Evolutionary conservation across 2,329 filamentous ascomycete species (phyloP).

Genomic region (Pyricularia pennisetigena): DNA sequence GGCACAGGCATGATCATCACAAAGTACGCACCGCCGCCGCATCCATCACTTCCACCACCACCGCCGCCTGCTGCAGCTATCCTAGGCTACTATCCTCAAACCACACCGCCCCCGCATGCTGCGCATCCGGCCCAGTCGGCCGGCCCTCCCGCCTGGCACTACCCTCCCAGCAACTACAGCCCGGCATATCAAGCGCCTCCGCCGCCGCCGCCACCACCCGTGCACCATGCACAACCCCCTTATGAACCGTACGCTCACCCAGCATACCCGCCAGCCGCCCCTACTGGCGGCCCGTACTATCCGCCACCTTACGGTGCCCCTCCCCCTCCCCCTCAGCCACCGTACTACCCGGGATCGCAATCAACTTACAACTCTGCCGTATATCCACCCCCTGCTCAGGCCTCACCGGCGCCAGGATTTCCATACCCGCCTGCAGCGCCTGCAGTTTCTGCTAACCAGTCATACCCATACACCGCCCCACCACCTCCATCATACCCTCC

Average conservation of each 20-base stretch:
- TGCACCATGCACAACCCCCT: conserved; percentile 10
- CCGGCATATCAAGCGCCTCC: conserved; percentile 9
- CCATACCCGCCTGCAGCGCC: conserved; percentile 8
- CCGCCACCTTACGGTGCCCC: conserved; percentile 1
- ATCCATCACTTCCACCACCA: conserved; percentile 21
- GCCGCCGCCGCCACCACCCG: neutral
- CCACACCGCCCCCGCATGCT: conserved; percentile 14
- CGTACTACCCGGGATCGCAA: conserved; percentile 7
- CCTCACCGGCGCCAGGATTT: neutral
- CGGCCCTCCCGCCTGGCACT: conserved; percentile 12
- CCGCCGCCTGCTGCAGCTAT: conserved; percentile 17
- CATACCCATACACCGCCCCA: conserved; percentile 1
- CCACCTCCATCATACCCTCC: conserved; percentile 1
- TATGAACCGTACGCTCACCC: conserved; percentile 10
- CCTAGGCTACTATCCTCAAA: conserved; percentile 7
- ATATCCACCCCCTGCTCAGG: conserved; percentile 6
- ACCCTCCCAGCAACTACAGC: conserved; percentile 10
- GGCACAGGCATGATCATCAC: conserved; percentile 23
- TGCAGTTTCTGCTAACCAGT: neutral
- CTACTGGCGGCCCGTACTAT: conserved; percentile 6
- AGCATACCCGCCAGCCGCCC: conserved; percentile 3
- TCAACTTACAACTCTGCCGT: conserved; percentile 5
- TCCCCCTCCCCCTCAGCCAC: neutral
- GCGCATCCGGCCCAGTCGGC: conserved; percentile 10
- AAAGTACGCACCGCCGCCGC: conserved; percentile 23